phyloP scores from a whole-genome alignment of 805 yeast genomes.

The Ogataea minuta region DNA sequence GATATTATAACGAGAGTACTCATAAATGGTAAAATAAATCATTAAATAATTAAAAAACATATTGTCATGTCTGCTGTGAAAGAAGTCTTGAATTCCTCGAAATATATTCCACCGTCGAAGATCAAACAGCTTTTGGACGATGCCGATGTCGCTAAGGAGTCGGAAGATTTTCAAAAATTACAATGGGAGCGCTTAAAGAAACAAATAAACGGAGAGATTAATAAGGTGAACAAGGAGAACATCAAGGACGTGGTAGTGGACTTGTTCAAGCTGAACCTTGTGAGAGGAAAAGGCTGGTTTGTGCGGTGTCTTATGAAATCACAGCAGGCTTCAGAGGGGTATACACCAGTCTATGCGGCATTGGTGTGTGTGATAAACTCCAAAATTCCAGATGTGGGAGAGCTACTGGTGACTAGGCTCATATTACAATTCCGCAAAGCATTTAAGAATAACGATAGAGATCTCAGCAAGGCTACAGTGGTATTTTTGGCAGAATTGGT shows the following conservation, averaged over 20 bases:
- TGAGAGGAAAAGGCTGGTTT: conserved; percentile 60
- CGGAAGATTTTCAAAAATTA: conserved; percentile 45
- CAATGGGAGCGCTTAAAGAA: conserved; percentile 57
- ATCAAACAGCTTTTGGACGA: conserved; percentile 41
- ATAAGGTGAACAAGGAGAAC: conserved; percentile 44
- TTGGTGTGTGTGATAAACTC: conserved; percentile 60
- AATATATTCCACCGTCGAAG: conserved; percentile 55
- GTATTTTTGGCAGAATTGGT: conserved; percentile 60
- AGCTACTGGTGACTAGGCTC: conserved; percentile 49
- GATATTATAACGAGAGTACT: conserved; percentile 1
- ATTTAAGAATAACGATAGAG: conserved; percentile 46
- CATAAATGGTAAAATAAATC: conserved; percentile 1
- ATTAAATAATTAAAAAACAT: conserved; percentile 1
- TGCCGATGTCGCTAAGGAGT: conserved; percentile 15
- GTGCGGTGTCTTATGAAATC: conserved; percentile 56
- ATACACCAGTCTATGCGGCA: conserved; percentile 53
- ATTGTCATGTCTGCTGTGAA: conserved; percentile 28
- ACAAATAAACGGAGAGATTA: conserved; percentile 47
- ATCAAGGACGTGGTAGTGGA: conserved; percentile 47
- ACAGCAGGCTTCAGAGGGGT: conserved; percentile 39
- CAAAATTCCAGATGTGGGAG: conserved; percentile 68
- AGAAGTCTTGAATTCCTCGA: conserved; percentile 43
- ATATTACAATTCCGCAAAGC: conserved; percentile 57
- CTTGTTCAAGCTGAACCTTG: conserved; percentile 55
- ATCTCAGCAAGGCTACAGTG: conserved; percentile 41